phyloP scores from a whole-genome alignment of 495 filamentous ascomycete species.

The Penicillium lagena region DNA sequence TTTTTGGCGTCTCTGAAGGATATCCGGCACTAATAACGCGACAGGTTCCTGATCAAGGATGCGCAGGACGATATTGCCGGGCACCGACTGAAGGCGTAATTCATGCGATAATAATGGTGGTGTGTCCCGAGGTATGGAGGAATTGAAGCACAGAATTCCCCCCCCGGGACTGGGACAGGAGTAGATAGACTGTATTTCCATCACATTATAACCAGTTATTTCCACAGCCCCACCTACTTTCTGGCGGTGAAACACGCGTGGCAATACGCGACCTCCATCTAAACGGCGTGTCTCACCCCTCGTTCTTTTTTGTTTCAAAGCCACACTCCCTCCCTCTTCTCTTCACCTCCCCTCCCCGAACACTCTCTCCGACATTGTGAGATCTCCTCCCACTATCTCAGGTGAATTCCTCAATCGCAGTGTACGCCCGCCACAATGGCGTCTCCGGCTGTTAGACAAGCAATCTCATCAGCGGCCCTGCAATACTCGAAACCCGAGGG shows the following conservation, averaged over 20 bases:
- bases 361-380: not conserved
- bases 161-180: no score
- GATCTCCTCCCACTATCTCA: not conserved
- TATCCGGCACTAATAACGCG: no score
- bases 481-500: slow-evolving; percentile 61
- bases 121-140: not conserved
- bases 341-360: not conserved
- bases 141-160: no score
- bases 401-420: slow-evolving; percentile 6
- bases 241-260: slow-evolving; percentile 1
- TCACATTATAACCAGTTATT: slow-evolving; percentile 5
- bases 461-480: slow-evolving; percentile 36
- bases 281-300: slow-evolving; percentile 19
- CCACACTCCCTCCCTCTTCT: slow-evolving; percentile 5
- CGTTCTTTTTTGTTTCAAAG: slow-evolving; percentile 24
- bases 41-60: slow-evolving; percentile 59
- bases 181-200: slow-evolving; percentile 6
- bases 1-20: not conserved
- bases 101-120: slow-evolving; percentile 2
- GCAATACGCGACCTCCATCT: slow-evolving; percentile 13
- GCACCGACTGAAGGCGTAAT: slow-evolving; percentile 40
- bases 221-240: slow-evolving; percentile 4
- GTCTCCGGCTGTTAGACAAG: slow-evolving; percentile 38
- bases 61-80: slow-evolving; percentile 65
- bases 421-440: slow-evolving; percentile 33